phyloP scores from a whole-genome alignment of 345 rosid species.

The Eucalyptus erythrocorys region DNA sequence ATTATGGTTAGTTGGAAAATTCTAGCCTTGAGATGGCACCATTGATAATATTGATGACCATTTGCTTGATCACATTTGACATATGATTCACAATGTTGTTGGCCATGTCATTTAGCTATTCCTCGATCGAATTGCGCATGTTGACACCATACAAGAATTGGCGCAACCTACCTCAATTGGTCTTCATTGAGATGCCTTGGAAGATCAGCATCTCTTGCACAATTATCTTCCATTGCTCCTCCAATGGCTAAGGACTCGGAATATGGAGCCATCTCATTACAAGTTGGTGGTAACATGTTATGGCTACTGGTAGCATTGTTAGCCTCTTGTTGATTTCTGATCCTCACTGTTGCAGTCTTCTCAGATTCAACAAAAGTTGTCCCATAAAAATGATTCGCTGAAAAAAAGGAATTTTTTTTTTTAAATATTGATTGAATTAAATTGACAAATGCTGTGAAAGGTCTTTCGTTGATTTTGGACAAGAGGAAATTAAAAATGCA shows the following conservation, averaged over 20 bases:
- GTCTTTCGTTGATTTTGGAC: background rate
- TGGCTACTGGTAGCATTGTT: background rate
- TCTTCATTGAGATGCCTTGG: background rate
- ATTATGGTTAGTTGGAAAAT: background rate
- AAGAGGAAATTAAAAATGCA: background rate
- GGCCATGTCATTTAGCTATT: background rate
- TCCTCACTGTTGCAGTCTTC: background rate
- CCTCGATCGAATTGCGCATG: background rate
- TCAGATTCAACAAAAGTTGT: background rate
- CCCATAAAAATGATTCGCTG: background rate
- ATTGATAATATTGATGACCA: background rate
- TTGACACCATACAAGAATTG: background rate
- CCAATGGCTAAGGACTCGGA: background rate
- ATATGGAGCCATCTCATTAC: background rate
- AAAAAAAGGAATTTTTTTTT: background rate
- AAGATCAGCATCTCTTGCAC: background rate
- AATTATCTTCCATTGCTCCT: background rate
- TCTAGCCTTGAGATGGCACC: background rate
- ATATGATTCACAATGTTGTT: background rate
- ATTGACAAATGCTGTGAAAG: accelerated
- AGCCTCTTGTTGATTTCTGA: background rate
- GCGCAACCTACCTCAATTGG: background rate
- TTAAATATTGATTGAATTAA: background rate
- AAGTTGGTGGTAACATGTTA: background rate
- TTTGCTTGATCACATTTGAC: background rate